These are phyloP conservation scores for Cyclotella kingstonii DNA, from an alignment of 108 stramenopile species.

Conservation along the genomic window DNA sequence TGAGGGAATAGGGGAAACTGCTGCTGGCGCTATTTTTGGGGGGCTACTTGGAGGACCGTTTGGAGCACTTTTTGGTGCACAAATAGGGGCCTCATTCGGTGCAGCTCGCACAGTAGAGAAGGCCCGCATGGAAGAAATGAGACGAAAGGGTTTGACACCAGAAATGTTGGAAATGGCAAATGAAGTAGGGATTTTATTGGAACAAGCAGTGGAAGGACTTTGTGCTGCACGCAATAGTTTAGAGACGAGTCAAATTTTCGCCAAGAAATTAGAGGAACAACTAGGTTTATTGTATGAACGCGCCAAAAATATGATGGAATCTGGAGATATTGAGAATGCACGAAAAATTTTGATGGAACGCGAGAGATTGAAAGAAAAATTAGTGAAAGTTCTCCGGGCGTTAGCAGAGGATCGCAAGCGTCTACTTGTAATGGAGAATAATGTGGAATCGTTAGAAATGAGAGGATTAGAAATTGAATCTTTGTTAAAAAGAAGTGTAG, in stretches of 20 bases:
- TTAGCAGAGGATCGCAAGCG: slow-evolving; percentile 68
- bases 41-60: slow-evolving; percentile 75
- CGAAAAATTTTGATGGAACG: slow-evolving; percentile 59
- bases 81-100: slow-evolving; percentile 68
- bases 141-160: slow-evolving; percentile 61
- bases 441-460: slow-evolving; percentile 66
- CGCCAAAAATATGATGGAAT: slow-evolving; percentile 54
- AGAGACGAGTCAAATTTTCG: slow-evolving; percentile 65
- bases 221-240: slow-evolving; percentile 61
- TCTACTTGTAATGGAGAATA: slow-evolving; percentile 59
- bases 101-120: slow-evolving; percentile 48
- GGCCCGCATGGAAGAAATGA: slow-evolving; percentile 76
- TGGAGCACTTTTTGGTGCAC: slow-evolving; percentile 72
- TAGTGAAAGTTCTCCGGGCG: slow-evolving; percentile 53
- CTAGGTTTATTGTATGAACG: slow-evolving; percentile 57
- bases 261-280: slow-evolving; percentile 56
- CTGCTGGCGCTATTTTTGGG: slow-evolving; percentile 78
- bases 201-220: slow-evolving; percentile 64
- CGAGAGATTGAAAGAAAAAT: slow-evolving; percentile 56
- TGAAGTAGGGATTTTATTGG: slow-evolving; percentile 61
- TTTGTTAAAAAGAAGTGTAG: slow-evolving; percentile 62
- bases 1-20: slow-evolving; percentile 49
- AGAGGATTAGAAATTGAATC: slow-evolving; percentile 72
- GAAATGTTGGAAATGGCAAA: slow-evolving; percentile 78
- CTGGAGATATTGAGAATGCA: slow-evolving; percentile 65